Conservation (phyloP, 78 protist genomes). For the Acrasis kona region DNA sequence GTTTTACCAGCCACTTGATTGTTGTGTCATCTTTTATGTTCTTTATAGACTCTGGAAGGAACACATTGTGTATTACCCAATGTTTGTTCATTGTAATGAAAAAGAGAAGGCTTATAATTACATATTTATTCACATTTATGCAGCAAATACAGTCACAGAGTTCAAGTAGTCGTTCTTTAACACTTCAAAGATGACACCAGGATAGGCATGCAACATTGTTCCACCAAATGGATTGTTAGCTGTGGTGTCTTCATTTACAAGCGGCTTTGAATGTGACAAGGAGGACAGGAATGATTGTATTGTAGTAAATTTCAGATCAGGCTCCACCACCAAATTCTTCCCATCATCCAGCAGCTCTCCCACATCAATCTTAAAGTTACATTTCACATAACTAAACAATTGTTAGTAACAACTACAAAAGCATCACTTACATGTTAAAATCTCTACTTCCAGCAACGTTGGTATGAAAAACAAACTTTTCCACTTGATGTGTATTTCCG, state of each 20-base stretch:
- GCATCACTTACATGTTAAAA: conserved; percentile 65
- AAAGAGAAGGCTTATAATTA: no score
- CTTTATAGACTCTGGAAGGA: no score
- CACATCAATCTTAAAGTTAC: conserved; percentile 8
- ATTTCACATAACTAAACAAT: no score
- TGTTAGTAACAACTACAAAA: no score
- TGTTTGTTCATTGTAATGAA: no score
- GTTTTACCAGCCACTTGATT: no score
- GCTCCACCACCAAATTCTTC: background rate
- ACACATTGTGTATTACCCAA: no score
- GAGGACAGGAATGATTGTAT: background rate
- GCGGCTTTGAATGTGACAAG: background rate
- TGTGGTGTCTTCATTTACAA: no score
- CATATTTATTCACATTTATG: no score
- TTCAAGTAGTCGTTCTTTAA: background rate
- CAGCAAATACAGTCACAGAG: background rate
- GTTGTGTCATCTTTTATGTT: no score
- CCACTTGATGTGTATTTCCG: conserved; percentile 45
- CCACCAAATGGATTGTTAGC: background rate
- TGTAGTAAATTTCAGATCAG: background rate
- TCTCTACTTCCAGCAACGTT: conserved; percentile 70
- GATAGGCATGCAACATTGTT: background rate
- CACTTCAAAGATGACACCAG: background rate
- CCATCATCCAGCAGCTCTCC: background rate
- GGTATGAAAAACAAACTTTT: conserved; percentile 71